Percentiles rank a stretch among this genome's conserved stretches.
Evolutionary conservation across 768 basidiomycete genomes (phyloP).

Genomic region (Mycena latifolia): DNA sequence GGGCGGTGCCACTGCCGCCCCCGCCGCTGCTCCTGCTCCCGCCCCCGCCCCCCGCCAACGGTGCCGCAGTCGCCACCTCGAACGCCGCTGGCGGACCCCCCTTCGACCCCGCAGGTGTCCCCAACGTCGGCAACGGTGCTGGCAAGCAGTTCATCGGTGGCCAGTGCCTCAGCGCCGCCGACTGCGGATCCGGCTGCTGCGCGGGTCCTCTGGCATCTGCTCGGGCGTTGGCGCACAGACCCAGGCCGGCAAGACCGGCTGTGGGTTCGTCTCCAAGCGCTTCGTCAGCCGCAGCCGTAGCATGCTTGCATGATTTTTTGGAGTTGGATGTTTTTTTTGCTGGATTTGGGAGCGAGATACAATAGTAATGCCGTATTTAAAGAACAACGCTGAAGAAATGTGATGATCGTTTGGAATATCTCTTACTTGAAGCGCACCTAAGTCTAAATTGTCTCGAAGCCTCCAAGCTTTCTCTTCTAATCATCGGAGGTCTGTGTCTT

Average conservation of each 20-base stretch:
- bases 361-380: constrained; percentile 13
- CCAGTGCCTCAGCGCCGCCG: constrained; percentile 29
- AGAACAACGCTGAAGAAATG: constrained; percentile 20
- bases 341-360: constrained; percentile 5
- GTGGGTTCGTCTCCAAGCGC: constrained; percentile 26
- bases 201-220: constrained; percentile 28
- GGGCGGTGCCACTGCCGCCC: neutral
- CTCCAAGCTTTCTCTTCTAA: too few relatives aligned
- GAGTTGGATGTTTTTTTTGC: constrained; percentile 3
- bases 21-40: neutral
- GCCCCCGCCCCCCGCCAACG: constrained; percentile 14
- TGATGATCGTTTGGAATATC: constrained; percentile 19
- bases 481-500: too few relatives aligned
- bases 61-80: neutral
- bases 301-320: neutral
- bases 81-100: constrained; percentile 7
- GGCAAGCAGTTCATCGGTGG: constrained; percentile 30
- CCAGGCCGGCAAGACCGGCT: constrained; percentile 30
- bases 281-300: constrained; percentile 13
- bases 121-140: constrained; percentile 27
- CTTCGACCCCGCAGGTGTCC: constrained; percentile 27
- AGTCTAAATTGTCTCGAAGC: neutral
- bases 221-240: constrained; percentile 29
- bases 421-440: constrained; percentile 4
- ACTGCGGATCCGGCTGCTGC: constrained; percentile 28